phyloP scores from a whole-genome alignment of 441 rosid genomes.

The Hura crepitans region DNA sequence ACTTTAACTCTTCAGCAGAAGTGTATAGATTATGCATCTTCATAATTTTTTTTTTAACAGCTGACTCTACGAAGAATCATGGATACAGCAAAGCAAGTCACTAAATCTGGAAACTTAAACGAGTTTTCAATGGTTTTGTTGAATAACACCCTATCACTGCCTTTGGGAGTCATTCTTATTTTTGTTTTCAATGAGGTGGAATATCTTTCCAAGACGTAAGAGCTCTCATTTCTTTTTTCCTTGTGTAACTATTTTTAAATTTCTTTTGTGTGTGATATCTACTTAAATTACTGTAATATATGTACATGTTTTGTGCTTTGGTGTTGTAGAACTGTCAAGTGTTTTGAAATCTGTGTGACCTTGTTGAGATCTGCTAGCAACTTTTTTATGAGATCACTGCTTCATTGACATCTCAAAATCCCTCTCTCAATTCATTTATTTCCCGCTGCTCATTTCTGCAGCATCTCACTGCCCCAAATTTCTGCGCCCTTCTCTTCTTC shows the following conservation, averaged over 20 bases:
- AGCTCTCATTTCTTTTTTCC: constrained; percentile 6
- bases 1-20: constrained; percentile 6
- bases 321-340: neutral
- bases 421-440: neutral
- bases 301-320: neutral
- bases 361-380: neutral
- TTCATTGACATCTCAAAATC: neutral
- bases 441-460: neutral
- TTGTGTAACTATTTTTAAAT: neutral
- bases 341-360: neutral
- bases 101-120: constrained; percentile 84
- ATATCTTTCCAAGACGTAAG: constrained; percentile 76
- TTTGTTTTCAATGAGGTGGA: constrained; percentile 78
- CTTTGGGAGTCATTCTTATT: constrained; percentile 74
- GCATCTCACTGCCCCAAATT: neutral
- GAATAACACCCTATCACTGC: constrained; percentile 86
- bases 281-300: neutral
- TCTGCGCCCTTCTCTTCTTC: neutral
- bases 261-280: neutral
- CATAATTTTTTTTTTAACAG: constrained; percentile 44
- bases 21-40: constrained; percentile 13
- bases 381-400: neutral
- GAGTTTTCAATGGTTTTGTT: constrained; percentile 97
- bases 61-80: constrained; percentile 82
- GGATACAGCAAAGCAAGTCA: constrained; percentile 95